A percentile compares a stretch with the other conserved stretches of the same genome.
Conservation (phyloP, 2,329 filamentous ascomycete genomes). For the Colletotrichum lini region DNA sequence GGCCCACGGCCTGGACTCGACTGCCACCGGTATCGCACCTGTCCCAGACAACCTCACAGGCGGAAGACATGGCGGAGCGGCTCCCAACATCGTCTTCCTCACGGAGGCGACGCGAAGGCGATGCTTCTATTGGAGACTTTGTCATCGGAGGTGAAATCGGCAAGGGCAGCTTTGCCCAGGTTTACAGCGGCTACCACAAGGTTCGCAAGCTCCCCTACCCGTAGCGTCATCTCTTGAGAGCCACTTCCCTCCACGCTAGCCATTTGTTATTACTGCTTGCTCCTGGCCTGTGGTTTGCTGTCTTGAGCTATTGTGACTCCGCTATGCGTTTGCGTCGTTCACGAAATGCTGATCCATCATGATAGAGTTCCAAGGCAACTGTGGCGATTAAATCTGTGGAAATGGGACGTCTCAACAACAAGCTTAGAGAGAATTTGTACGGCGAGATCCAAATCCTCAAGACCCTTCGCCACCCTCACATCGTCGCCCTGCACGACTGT, state of each 20-base stretch:
- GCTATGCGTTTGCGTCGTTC: slow-evolving; percentile 10
- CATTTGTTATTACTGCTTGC: neutral
- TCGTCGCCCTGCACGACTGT: slow-evolving; percentile 96
- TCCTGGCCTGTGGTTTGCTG: neutral
- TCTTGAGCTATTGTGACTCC: slow-evolving; percentile 6
- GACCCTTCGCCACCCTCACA: slow-evolving; percentile 93
- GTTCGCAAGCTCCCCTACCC: slow-evolving; percentile 65
- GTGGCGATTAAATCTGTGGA: slow-evolving; percentile 99
- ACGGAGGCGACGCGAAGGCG: slow-evolving; percentile 49
- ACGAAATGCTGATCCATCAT: slow-evolving; percentile 11
- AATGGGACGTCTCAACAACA: slow-evolving; percentile 90
- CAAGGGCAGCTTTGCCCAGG: slow-evolving; percentile 96
- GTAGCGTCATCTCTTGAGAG: slow-evolving; percentile 27
- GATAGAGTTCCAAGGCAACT: slow-evolving; percentile 81
- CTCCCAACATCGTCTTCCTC: slow-evolving; percentile 54
- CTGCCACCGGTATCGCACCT: slow-evolving; percentile 49
- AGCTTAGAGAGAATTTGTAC: slow-evolving; percentile 95
- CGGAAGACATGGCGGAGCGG: slow-evolving; percentile 56
- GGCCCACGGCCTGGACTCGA: slow-evolving; percentile 31
- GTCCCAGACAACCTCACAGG: slow-evolving; percentile 50
- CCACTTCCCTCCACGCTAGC: slow-evolving; percentile 3
- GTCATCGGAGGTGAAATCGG: slow-evolving; percentile 90
- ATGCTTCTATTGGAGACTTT: slow-evolving; percentile 77
- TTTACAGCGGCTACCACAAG: slow-evolving; percentile 89
- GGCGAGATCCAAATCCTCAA: slow-evolving; percentile 97